phyloP scores from a whole-genome alignment of 495 filamentous ascomycete species.

The Trichoderma asperelloides region DNA sequence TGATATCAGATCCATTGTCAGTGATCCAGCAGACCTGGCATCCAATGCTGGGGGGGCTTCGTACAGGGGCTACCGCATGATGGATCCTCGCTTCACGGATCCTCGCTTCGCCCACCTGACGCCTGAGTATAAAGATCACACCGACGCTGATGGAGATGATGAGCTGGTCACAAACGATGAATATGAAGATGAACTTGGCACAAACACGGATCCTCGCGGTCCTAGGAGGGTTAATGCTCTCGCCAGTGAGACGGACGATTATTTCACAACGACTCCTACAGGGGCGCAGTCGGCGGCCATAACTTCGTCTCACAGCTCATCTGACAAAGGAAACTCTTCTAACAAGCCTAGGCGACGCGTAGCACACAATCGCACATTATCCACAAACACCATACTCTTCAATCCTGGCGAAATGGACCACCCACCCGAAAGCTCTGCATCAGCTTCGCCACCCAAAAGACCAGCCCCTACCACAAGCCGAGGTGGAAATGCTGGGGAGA shows the following conservation, averaged over 20 bases:
- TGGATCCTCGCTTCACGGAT: background rate
- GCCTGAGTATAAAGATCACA: conserved; percentile 38
- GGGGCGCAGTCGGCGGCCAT: conserved; percentile 22
- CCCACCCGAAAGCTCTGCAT: conserved; percentile 28
- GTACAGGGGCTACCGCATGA: background rate
- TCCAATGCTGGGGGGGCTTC: conserved; percentile 24
- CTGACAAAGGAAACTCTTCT: background rate
- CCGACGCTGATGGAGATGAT: conserved; percentile 80
- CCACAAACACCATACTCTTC: conserved; percentile 72
- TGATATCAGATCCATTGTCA: conserved; percentile 42
- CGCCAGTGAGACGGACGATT: conserved; percentile 32
- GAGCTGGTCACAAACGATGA: conserved; percentile 77
- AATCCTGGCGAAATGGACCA: conserved; percentile 48
- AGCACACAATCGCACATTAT: conserved; percentile 55
- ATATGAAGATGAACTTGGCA: conserved; percentile 43
- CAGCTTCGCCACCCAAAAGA: conserved; percentile 4
- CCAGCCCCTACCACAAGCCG: conserved; percentile 13
- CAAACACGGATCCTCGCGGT: conserved; percentile 6
- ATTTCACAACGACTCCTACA: conserved; percentile 37
- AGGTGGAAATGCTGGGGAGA: background rate
- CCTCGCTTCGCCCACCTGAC: conserved; percentile 21
- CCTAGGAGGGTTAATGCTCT: conserved; percentile 12
- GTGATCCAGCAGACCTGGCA: conserved; percentile 45
- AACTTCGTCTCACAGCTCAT: conserved; percentile 11
- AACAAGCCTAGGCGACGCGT: conserved; percentile 24